Conservation (phyloP, 2,329 filamentous ascomycete species). For the Lizonia empirigonia region DNA sequence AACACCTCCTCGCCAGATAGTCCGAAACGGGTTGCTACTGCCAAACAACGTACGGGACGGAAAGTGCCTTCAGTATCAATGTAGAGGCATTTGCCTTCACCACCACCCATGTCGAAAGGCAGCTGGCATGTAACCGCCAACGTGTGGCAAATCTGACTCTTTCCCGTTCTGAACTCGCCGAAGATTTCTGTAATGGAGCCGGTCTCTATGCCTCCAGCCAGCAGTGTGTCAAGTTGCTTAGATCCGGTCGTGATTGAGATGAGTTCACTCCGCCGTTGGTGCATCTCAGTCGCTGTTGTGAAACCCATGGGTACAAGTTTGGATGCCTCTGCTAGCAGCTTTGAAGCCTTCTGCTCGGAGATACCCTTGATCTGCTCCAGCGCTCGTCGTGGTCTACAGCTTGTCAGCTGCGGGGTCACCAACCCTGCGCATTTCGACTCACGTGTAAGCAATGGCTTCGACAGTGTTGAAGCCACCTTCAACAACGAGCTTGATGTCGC, state of each 20-base stretch:
- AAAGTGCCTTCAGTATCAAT: conserved; percentile 99
- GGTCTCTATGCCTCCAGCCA: conserved; percentile 94
- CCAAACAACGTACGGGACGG: conserved; percentile 81
- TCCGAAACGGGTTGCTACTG: conserved; percentile 92
- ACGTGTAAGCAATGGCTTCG: conserved; percentile 94
- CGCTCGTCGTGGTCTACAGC: conserved; percentile 66
- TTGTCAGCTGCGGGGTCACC: conserved; percentile 28
- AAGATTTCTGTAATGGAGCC: conserved; percentile 98
- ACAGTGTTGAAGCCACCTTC: conserved; percentile 96
- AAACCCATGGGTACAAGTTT: conserved; percentile 99
- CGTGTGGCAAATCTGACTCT: conserved; percentile 98
- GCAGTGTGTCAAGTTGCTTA: conserved; percentile 92
- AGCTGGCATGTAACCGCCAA: conserved; percentile 97
- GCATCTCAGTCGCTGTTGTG: conserved; percentile 98
- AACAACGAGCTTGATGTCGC: conserved; percentile 90
- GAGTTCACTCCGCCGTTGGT: conserved; percentile 91
- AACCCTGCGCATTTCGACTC: conserved; percentile 40
- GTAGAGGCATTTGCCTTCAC: conserved; percentile 97
- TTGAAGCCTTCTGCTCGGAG: conserved; percentile 93
- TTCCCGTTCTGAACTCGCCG: conserved; percentile 96
- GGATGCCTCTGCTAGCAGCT: conserved; percentile 91
- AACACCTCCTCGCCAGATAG: conserved; percentile 95
- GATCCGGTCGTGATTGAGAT: conserved; percentile 98
- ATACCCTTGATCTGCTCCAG: conserved; percentile 98
- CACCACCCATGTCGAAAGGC: conserved; percentile 98